Conservation (phyloP, 495 filamentous ascomycete species). For the Penicillium maclennaniae region DNA sequence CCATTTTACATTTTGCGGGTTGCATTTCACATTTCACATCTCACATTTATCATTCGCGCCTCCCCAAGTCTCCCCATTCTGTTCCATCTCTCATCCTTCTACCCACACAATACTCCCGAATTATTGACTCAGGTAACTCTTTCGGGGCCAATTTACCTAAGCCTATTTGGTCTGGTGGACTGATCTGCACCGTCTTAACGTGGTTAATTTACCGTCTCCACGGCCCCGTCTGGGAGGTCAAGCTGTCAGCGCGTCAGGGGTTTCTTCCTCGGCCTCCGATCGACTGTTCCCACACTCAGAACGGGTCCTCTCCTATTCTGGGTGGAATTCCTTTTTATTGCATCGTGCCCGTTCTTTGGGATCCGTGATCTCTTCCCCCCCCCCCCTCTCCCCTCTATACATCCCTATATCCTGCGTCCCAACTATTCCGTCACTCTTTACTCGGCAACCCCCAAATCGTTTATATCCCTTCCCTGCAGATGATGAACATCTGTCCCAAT, state of each 20-base stretch:
- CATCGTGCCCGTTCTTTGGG: constrained; percentile 33
- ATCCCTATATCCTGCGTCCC: constrained; percentile 18
- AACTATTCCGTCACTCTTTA: constrained; percentile 32
- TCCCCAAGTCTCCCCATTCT: neutral
- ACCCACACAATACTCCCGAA: neutral
- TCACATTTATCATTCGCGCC: neutral
- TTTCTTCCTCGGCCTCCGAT: constrained; percentile 34
- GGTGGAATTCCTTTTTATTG: constrained; percentile 36
- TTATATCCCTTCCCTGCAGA: constrained; percentile 24
- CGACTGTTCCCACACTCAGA: constrained; percentile 29
- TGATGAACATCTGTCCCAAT: constrained; percentile 21
- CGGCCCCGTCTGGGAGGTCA: constrained; percentile 33
- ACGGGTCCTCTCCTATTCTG: constrained; percentile 40
- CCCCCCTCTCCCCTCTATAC: constrained; percentile 25
- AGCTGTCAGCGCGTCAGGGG: constrained; percentile 47
- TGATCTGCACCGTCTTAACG: constrained; percentile 29
- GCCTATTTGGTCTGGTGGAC: constrained; percentile 18
- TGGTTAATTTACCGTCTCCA: constrained; percentile 40
- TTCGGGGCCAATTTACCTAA: neutral
- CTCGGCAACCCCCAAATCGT: constrained; percentile 18
- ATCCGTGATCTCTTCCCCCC: constrained; percentile 27
- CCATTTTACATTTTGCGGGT: neutral
- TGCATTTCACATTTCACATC: neutral
- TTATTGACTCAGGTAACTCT: neutral
- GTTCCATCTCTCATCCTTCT: neutral